Conservation (phyloP, 176 grass and related monocot species). For the Cenchrus purpureus region DNA sequence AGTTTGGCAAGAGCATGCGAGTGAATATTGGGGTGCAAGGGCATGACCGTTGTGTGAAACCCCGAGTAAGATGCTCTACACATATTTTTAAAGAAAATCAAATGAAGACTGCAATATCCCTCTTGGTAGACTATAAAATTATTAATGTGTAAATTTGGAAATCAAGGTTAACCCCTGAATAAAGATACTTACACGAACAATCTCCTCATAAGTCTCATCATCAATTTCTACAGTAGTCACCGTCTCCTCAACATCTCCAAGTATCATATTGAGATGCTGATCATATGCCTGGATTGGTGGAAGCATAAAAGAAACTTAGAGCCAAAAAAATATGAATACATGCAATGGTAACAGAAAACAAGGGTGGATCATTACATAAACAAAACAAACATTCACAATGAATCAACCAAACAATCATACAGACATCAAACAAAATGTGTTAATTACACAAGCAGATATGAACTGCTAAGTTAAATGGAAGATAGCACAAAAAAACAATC, state of each 20-base stretch:
- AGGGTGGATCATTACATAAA: neutral
- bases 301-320: conserved; percentile 3
- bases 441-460: neutral
- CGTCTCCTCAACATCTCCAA: conserved; percentile 97
- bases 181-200: conserved; percentile 81
- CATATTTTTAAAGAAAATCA: neutral
- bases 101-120: neutral
- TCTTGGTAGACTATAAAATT: neutral
- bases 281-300: conserved; percentile 75
- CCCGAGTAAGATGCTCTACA: neutral
- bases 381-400: neutral
- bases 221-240: conserved; percentile 94
- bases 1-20: neutral
- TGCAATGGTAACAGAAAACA: neutral
- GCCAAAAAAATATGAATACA: neutral
- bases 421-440: neutral
- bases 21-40: neutral
- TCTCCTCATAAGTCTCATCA: conserved; percentile 99
- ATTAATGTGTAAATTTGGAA: neutral
- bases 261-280: conserved; percentile 99
- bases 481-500: conserved; percentile 1
- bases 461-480: neutral
- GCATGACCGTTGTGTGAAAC: neutral
- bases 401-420: neutral
- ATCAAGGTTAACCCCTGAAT: neutral